Percentiles rank a stretch among this genome's conserved stretches.
Conservation (phyloP, 345 rosid species). For the Garcia nutans region DNA sequence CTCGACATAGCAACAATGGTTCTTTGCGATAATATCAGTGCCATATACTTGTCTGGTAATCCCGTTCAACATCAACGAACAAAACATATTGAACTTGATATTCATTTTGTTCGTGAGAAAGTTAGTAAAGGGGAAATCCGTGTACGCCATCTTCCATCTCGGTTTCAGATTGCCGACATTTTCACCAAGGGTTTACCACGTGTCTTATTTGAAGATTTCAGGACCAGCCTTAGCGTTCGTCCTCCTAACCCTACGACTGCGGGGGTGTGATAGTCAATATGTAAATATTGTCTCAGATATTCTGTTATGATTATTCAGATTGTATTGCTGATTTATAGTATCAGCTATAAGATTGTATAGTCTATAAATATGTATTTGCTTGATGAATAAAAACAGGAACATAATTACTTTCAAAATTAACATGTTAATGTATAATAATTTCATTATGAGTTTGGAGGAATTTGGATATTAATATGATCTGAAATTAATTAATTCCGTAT, state of each 20-base stretch:
- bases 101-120: slow-evolving; percentile 10
- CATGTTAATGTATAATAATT: too few relatives aligned
- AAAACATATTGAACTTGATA: slow-evolving; percentile 13
- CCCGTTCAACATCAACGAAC: background rate
- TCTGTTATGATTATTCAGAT: too few relatives aligned
- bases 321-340: too few relatives aligned
- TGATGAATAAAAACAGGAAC: too few relatives aligned
- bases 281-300: too few relatives aligned
- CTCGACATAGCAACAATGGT: background rate
- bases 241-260: background rate
- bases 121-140: background rate
- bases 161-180: background rate
- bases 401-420: too few relatives aligned
- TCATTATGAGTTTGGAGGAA: background rate
- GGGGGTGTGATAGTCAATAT: background rate
- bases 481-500: background rate
- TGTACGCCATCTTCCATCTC: background rate
- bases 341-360: too few relatives aligned
- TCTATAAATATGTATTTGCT: too few relatives aligned
- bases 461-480: background rate
- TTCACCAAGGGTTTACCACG: background rate
- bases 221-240: background rate
- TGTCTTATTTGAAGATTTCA: background rate
- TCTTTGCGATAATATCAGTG: slow-evolving; percentile 5
- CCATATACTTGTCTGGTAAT: background rate